Evolutionary conservation across 768 basidiomycete species (phyloP).

Genomic region (Dentipellis sp.): DNA sequence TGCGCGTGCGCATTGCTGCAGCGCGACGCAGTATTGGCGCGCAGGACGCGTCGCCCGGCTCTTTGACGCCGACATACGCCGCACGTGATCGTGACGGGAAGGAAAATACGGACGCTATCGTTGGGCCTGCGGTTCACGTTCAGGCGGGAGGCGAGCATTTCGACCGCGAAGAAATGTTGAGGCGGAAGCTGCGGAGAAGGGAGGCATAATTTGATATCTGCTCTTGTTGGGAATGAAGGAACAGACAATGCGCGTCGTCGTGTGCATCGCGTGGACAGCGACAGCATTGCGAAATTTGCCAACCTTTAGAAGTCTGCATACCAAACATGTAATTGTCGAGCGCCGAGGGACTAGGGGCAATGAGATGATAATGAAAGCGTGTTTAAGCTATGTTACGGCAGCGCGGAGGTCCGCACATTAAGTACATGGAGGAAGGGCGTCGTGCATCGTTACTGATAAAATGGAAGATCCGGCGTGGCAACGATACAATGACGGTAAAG

Average conservation of each 20-base stretch:
- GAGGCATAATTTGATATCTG: not conserved
- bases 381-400: not conserved
- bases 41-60: not conserved
- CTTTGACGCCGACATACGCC: no score
- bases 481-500: not conserved
- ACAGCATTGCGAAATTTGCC: not conserved
- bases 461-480: not conserved
- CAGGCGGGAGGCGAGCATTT: not conserved
- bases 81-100: no score
- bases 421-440: not conserved
- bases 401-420: not conserved
- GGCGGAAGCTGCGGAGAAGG: conserved; percentile 1
- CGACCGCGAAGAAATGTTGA: conserved; percentile 6
- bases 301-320: not conserved
- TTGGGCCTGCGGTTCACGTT: not conserved
- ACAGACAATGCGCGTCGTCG: not conserved
- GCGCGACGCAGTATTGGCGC: conserved; percentile 24
- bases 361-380: no score
- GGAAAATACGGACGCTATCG: not conserved
- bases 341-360: not conserved
- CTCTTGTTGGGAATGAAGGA: no score
- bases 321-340: not conserved
- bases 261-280: not conserved
- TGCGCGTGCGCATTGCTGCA: conserved; percentile 38
- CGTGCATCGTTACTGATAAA: not conserved